Base-by-base conservation (phyloP, 2,329 filamentous ascomycete genomes). In the Acarospora socialis region DNA sequence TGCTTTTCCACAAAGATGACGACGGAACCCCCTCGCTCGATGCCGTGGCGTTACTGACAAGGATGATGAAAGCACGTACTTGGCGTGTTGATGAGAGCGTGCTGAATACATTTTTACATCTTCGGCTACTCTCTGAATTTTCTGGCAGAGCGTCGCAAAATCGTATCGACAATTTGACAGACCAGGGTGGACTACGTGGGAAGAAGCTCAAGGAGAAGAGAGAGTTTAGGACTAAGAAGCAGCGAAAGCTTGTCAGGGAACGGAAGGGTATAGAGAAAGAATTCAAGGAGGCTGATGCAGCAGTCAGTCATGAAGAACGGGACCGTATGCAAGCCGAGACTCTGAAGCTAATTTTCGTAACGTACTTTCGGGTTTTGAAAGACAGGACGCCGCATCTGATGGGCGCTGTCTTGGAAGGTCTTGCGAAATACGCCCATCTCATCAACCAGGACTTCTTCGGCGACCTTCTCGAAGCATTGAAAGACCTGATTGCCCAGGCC, bases 371-470 rank as follows among this genome's bases (percentile, higher is more conserved):
- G 32, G 87, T 95, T 33, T 63, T 98, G 25, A 95, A 95, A 60
- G 66, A 75, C 33, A 74, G 84, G 16, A 68, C 73, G 15, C 77
- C 82, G 9, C 73, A 79, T 43, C 70, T 98, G 12, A 95, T 94
- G 82, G 90, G 90, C n/a, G 86, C 87, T 9, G 86, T 94, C 0
- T 69, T 98, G 4, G 90, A 95, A 60, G 90, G 90, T 17, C 63
- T 98, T 14, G 86, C 87, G 30, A 84, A 84, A 51, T 98, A 92
- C 51, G 77, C 86, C 3, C 90, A 94, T 52, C 68, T 98, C 37
- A 98, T 98, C 66, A 98, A 98, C 60, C 84, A 98, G 51, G 83
- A 98, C 52, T 95, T 98, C 63, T 98, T 98, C 47, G 90, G 87
- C 17, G 90, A 98, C 51, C 67, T 98, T 18, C 70, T 98, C 7